Evolutionary conservation across 2,329 filamentous ascomycete species (phyloP).

Genomic region (Calonectria ilicicola): DNA sequence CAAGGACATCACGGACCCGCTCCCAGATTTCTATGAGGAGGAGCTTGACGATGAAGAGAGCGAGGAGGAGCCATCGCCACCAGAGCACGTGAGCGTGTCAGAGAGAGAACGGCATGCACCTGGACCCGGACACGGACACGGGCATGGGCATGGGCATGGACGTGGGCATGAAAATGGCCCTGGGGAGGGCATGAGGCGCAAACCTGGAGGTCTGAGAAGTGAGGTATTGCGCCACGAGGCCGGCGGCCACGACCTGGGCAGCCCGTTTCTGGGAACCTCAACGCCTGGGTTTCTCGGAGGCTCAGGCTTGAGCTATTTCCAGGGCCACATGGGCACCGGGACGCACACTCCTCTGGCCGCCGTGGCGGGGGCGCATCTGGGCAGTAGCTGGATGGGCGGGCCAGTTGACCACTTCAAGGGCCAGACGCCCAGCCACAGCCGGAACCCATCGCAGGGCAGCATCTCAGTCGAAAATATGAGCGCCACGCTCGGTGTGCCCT

Average conservation of each 20-base stretch:
- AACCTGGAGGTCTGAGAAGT: conserved; percentile 43
- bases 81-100: conserved; percentile 33
- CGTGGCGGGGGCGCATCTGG: conserved; percentile 74
- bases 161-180: conserved; percentile 19
- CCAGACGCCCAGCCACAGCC: conserved; percentile 50
- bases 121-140: neutral
- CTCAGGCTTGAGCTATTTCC: conserved; percentile 85
- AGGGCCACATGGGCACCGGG: conserved; percentile 81
- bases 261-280: conserved; percentile 69
- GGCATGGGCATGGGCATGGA: neutral
- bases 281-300: conserved; percentile 76
- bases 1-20: conserved; percentile 95
- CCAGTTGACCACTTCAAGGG: conserved; percentile 26
- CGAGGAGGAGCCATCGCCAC: conserved; percentile 45
- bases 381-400: conserved; percentile 51
- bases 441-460: conserved; percentile 61
- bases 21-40: conserved; percentile 96
- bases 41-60: conserved; percentile 65
- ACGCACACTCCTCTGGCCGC: conserved; percentile 84
- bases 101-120: conserved; percentile 21
- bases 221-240: conserved; percentile 50
- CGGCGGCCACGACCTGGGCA: conserved; percentile 59
- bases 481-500: conserved; percentile 52
- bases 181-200: conserved; percentile 36
- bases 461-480: conserved; percentile 58